phyloP scores from a whole-genome alignment of 345 rosid genomes.

The Rhodamnia argentea region DNA sequence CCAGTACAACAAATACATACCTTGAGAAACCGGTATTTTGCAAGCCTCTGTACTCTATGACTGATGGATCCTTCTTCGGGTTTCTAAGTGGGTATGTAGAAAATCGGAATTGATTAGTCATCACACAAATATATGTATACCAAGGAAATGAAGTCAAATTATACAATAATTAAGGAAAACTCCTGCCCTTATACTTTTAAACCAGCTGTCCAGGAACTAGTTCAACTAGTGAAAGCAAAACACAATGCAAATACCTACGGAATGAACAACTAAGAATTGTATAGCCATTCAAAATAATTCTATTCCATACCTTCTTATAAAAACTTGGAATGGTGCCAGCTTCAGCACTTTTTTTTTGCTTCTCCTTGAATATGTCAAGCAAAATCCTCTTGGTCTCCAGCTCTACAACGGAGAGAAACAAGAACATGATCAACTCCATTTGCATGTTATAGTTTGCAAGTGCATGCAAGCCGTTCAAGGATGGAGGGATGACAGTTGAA shows the following conservation, averaged over 20 bases:
- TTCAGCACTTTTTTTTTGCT: slow-evolving; percentile 87
- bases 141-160: neutral
- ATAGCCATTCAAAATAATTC: neutral
- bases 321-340: slow-evolving; percentile 86
- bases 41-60: slow-evolving; percentile 86
- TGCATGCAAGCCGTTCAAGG: neutral
- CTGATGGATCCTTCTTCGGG: slow-evolving; percentile 98
- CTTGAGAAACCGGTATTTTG: slow-evolving; percentile 89
- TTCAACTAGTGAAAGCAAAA: neutral
- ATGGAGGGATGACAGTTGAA: neutral
- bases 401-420: slow-evolving; percentile 33
- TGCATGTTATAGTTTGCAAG: neutral
- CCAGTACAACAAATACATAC: slow-evolving; percentile 12
- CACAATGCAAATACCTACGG: neutral
- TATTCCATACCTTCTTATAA: slow-evolving; percentile 79
- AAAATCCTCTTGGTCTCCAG: slow-evolving; percentile 94
- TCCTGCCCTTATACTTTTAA: neutral
- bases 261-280: neutral
- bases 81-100: slow-evolving; percentile 44
- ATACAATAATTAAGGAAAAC: neutral
- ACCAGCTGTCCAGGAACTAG: neutral
- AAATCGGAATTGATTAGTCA: neutral
- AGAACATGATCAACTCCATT: neutral
- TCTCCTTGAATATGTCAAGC: slow-evolving; percentile 97
- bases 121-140: neutral